phyloP scores from a whole-genome alignment of 2,329 filamentous ascomycete genomes.

The Elsinoe perseae region DNA sequence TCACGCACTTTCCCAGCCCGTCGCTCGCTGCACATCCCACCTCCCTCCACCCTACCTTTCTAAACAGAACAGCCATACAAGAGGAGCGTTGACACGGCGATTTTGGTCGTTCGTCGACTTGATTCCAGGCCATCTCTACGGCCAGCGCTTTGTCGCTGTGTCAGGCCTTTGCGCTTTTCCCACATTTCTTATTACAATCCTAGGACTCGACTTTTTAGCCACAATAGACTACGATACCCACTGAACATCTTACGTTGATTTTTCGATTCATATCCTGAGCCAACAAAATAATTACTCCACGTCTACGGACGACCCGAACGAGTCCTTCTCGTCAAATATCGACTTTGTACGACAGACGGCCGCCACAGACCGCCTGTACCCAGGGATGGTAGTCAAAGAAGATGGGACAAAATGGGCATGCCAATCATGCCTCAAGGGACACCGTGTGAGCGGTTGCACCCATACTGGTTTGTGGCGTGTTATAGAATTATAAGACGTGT shows the following conservation, averaged over 20 bases:
- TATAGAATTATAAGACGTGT: background rate
- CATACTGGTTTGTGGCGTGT: conserved; percentile 66
- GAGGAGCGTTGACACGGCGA: conserved; percentile 35
- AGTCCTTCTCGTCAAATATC: conserved; percentile 3
- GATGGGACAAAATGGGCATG: conserved; percentile 97
- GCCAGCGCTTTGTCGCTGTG: conserved; percentile 32
- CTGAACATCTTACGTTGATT: conserved; percentile 15
- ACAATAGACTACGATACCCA: conserved; percentile 16
- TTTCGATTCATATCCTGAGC: conserved; percentile 17
- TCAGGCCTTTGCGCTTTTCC: conserved; percentile 24
- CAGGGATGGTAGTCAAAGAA: conserved; percentile 31
- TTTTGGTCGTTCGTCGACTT: conserved; percentile 23
- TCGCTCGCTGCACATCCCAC: conserved; percentile 15
- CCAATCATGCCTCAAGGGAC: conserved; percentile 94
- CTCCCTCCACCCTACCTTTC: conserved; percentile 18
- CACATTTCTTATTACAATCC: conserved; percentile 1
- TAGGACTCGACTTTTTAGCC: conserved; percentile 9
- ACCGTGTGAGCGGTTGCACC: conserved; percentile 97
- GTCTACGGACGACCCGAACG: conserved; percentile 16
- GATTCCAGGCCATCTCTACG: conserved; percentile 25
- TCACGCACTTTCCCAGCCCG: conserved; percentile 12
- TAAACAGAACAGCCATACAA: conserved; percentile 19
- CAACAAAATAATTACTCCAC: conserved; percentile 16
- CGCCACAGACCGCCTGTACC: conserved; percentile 14
- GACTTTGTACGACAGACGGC: conserved; percentile 15